Evolutionary conservation across 2,329 filamentous ascomycete genomes (phyloP), one percentile per base, ranked within the genome.

Genomic region (Ceratocystis ficicola): DNA sequence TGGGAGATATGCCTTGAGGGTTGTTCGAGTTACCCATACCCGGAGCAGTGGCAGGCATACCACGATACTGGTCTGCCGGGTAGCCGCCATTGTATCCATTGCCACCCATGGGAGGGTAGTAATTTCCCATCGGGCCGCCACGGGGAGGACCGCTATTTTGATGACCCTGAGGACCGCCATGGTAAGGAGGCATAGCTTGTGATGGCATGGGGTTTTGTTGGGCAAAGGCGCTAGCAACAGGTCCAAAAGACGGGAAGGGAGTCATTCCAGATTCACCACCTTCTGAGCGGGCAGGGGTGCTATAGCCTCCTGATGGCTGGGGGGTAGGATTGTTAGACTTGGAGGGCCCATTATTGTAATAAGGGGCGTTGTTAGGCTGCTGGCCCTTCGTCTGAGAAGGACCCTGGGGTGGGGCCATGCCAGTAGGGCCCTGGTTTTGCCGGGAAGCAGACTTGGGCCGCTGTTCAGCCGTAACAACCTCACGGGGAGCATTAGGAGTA

Each of bases 381-480:
- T 63, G 55, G 10, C 25, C 17, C 48, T 66, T 66, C 2, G 36
- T 41, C 62, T 67, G 65, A 22, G 20, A 25, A 25, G 22, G 44
- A 70, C 77, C 77, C 69, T 77, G 76, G 15, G 73, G 73, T 50
- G 73, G 72, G 66, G 78, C 76, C 32, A 73, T 71, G 30, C 76
- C 76, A 65, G 78, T 76, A 8, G 76, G 73, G 64, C 79, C 79
- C 48, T 73, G 72, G 70, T 76, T 79, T 46, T 79, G 76, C 67
- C 85, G 83, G 57, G 82, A 77, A 8, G 83, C 85, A 32, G 83
- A 83, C 63, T 83, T 80, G 71, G 81, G 80, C 48, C 82, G 78
- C 64, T 83, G 80, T 66, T 79, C 79, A 46, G 75, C 72, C 22
- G 36, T 74, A 74, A 72, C 71, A 68, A 78, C 76, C 41, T 80